These are phyloP conservation scores for Fomitopsis schrenkii DNA, from an alignment of 1,284 basidiomycete species.

Conservation along the genomic window DNA sequence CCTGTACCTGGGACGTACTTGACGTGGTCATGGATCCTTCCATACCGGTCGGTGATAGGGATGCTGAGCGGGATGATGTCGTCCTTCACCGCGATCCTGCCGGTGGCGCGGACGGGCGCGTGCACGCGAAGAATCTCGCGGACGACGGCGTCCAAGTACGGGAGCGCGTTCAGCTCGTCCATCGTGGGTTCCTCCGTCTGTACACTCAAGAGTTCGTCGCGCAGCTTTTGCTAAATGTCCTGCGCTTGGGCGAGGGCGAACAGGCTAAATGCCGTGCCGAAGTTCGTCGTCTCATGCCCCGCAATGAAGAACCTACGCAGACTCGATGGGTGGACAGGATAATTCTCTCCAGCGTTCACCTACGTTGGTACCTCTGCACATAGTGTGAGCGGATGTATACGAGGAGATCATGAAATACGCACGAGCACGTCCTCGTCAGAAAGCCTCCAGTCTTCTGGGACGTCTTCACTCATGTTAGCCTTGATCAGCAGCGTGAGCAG, in stretches of 20 bases:
- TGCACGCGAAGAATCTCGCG: slow-evolving; percentile 69
- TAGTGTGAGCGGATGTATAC: too few relatives aligned
- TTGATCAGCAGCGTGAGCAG: slow-evolving; percentile 33
- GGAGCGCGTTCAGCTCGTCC: slow-evolving; percentile 41
- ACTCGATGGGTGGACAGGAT: too few relatives aligned
- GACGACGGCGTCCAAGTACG: slow-evolving; percentile 65
- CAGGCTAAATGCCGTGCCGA: slow-evolving; percentile 53
- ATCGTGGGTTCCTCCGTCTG: slow-evolving; percentile 16
- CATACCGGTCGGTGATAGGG: slow-evolving; percentile 21
- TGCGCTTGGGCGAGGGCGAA: slow-evolving; percentile 56
- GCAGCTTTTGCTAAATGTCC: slow-evolving; percentile 60
- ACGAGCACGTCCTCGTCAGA: slow-evolving; percentile 52
- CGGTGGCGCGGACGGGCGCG: slow-evolving; percentile 47
- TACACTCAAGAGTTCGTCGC: slow-evolving; percentile 57
- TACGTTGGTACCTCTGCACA: too few relatives aligned
- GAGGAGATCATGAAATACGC: slow-evolving; percentile 22
- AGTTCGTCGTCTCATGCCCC: slow-evolving; percentile 69
- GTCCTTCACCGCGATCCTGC: slow-evolving; percentile 46
- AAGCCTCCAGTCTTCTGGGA: slow-evolving; percentile 39
- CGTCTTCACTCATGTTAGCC: slow-evolving; percentile 44
- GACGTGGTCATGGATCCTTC: slow-evolving; percentile 26
- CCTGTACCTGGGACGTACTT: slow-evolving; percentile 4
- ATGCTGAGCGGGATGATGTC: slow-evolving; percentile 34
- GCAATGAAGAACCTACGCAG: slow-evolving; percentile 52
- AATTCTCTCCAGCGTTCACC: too few relatives aligned